Evolutionary conservation across 352 stramenopile genomes (phyloP), one percentile per base, ranked within the genome.

Genomic region (Phytophthora hibernalis): DNA sequence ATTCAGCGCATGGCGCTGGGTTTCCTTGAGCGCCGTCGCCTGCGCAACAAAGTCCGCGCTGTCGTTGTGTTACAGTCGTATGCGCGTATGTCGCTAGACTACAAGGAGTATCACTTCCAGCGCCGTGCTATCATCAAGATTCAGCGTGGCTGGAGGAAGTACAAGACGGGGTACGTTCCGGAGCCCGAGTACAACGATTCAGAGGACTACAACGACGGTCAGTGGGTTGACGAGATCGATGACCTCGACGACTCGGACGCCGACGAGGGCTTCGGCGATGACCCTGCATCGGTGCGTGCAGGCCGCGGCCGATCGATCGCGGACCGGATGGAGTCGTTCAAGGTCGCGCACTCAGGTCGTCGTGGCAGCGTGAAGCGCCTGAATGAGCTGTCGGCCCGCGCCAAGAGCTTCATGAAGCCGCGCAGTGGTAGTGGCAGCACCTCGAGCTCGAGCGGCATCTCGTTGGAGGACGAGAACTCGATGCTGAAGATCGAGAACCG

Each of bases 401-500:
- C 87, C 9, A 87, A 91, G 65, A 88, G 72, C 63, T 85, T 93
- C 30, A 85, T 93, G 68, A 90, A 87, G 57, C 47, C 75, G 16
- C 75, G 77, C 21, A 90, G 83, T 42, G 70, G 75, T n/a, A 87
- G 82, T 61, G 76, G 80, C 58, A 89, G 80, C 65, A 80, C 81
- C n/a, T 83, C 79, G 28, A 87, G 78, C 52, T 91, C 77, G 18
- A 89, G 77, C 31, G 81, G 80, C 54, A 90, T 90, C 57, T 82
- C 80, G 21, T 57, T 95, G 9, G 87, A 95, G 59, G 87, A 95
- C 56, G 87, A 95, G 66, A 95, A 95, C 57, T 79, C 85, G 58
- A 95, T 92, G 80, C 82, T 95, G 35, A 89, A 90, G 56, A 90
- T 92, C 47, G 87, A 95, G 72, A 95, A 95, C 69, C 87, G 85